Evolutionary conservation across 1,139 yeast genomes (phyloP), one percentile per base, ranked within the genome.

Genomic region (Nakaseomyces sp.): DNA sequence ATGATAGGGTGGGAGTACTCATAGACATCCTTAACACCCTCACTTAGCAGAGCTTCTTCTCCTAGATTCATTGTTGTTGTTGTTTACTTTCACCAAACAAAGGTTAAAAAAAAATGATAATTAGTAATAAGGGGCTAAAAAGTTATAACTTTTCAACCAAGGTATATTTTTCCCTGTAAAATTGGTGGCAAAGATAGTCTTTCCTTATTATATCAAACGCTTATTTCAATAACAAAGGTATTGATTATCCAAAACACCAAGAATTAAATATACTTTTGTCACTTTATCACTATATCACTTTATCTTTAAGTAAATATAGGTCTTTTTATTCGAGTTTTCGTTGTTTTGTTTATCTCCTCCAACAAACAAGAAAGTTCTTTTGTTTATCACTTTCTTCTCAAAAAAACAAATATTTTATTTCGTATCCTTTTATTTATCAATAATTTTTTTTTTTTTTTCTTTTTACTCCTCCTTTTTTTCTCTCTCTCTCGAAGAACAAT

Each of bases 1-100:
- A 61, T 61, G 35, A 61, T 54, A 2, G 63, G 62, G 46, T 61
- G 65, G 48, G 58, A 55, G 45, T 61, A 61, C 44, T 61, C 65
- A 44, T 60, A 61, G 36, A 40, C 38, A 35, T 35, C 38, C 38
- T 35, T 35, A 12, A 35, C 38, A 20, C 38, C 38, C 38, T 35
- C 38, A 22, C n/a, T 20, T 32, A 32, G 36, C n/a, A 32, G 36
- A 9, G 20, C 24, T 13, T 32, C 36, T 17, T 32, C 36, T 17
- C 36, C 36, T 1, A 32, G 15, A 19, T 32, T 17, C 36, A 32
- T 32, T 16, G 33, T 30, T 32, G 6, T 29, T 29, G 5, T 5
- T 29, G 6, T 29, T 29, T 26, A 2, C 13, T 25, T 10, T 26
- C 13, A 8, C 13, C n/a, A 26, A 26, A n/a, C n/a, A n/a, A n/a